Evolutionary conservation across 139 green algal genomes (phyloP), one percentile per base, ranked within the genome.

Genomic region (Picochlorum costavermella): DNA sequence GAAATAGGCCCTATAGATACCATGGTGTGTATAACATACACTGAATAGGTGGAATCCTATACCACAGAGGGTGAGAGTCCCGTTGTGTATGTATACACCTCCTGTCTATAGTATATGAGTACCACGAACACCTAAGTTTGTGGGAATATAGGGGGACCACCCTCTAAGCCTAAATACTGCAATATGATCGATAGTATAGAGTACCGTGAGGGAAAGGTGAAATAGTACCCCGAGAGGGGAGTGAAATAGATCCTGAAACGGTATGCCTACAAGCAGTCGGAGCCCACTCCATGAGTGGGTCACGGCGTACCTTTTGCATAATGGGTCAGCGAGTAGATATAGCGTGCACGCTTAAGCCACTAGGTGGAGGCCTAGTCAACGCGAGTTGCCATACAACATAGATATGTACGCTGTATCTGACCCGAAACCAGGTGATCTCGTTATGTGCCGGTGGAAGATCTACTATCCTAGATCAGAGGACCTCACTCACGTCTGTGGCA

Each of bases 151-250:
- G 75, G 75, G 71, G 75, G 63, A 76, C 75, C 75, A 82, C 71
- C 80, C 69, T 81, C 74, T 77, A 84, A 86, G 72, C 64, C 80
- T 84, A 86, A 84, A 67, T 84, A 84, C 62, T 69, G 12, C 56
- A 46, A 55, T 75, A 20, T 79, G 74, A 87, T 78, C 81, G 78
- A 85, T 86, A 88, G 81, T 77, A 77, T 76, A 88, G 70, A 87
- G 81, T 87, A 85, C 81, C 73, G 73, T 84, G 71, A 87, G 68
- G 80, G 80, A 86, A 84, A 86, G 80, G 71, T 81, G 80, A 86
- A 86, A 86, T 75, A 74, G 56, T 77, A 51, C 62, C 69, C 70
- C 71, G 69, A 75, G 65, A 75, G 61, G 73, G 74, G 76, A 76
- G 67, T 77, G 75, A 80, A 84, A 79, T 66, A 74, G 72, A 61